Conservation (phyloP, 768 basidiomycete genomes). For the Lactifluus pinguis region DNA sequence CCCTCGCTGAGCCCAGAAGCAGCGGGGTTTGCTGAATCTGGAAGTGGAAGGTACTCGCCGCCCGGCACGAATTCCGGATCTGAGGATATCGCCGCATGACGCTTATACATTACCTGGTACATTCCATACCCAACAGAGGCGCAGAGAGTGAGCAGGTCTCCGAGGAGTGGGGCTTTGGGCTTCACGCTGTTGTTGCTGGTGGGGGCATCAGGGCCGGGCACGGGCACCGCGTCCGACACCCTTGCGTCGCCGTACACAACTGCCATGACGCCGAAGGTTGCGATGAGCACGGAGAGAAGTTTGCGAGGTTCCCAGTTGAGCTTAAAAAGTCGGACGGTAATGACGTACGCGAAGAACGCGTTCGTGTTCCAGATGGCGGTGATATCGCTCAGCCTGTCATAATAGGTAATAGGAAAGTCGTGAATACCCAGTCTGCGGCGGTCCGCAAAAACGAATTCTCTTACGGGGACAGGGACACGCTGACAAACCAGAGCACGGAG, state of each 20-base stretch:
- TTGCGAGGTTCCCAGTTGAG: slow-evolving; percentile 55
- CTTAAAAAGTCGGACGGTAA: slow-evolving; percentile 65
- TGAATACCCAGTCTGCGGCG: no score
- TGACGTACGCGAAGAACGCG: slow-evolving; percentile 84
- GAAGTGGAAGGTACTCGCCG: slow-evolving; percentile 37
- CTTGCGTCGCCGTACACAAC: slow-evolving; percentile 67
- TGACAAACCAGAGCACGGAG: slow-evolving; percentile 65
- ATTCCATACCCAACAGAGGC: slow-evolving; percentile 67
- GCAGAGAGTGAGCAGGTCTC: slow-evolving; percentile 63
- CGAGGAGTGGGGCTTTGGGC: slow-evolving; percentile 50
- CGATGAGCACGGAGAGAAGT: slow-evolving; percentile 65
- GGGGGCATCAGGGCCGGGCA: background rate
- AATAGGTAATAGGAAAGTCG: no score
- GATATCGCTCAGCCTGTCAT: slow-evolving; percentile 64
- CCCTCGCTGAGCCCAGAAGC: slow-evolving; percentile 20
- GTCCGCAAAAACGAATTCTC: slow-evolving; percentile 20
- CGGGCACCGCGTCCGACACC: slow-evolving; percentile 24
- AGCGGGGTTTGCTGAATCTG: slow-evolving; percentile 29
- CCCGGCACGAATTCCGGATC: slow-evolving; percentile 44
- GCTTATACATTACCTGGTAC: slow-evolving; percentile 83
- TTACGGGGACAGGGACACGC: slow-evolving; percentile 64
- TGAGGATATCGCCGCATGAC: slow-evolving; percentile 60
- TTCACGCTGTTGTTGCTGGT: background rate
- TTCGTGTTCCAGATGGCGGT: slow-evolving; percentile 80
- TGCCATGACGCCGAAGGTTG: slow-evolving; percentile 68